Percentiles rank a stretch among this genome's conserved stretches.
Evolutionary conservation across 768 basidiomycete genomes (phyloP).

Genomic region (Tephrocybe rancida): DNA sequence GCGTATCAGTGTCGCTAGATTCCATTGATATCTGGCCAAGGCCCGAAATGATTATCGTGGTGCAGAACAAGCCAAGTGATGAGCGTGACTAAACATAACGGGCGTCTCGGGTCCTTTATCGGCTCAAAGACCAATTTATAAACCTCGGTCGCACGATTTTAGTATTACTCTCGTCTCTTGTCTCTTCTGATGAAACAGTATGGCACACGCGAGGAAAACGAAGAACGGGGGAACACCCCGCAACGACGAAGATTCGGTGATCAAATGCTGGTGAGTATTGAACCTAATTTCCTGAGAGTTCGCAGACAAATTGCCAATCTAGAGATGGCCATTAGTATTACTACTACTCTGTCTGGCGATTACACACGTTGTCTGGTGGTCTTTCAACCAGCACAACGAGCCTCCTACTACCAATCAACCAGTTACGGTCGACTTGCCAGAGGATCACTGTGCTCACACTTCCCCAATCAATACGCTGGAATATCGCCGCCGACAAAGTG

Average conservation of each 20-base stretch:
- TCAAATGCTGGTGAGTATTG: background rate
- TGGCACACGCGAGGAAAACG: background rate
- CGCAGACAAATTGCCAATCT: background rate
- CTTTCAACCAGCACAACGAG: no score
- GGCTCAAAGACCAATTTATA: background rate
- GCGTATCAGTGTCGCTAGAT: slow-evolving; percentile 60
- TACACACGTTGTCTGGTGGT: background rate
- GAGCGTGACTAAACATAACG: no score
- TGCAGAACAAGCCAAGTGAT: no score
- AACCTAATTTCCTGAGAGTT: background rate
- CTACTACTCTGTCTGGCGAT: background rate
- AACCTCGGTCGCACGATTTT: background rate
- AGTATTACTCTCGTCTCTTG: background rate
- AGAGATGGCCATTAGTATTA: background rate
- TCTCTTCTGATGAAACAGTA: background rate
- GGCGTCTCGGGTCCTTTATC: no score
- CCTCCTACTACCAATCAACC: no score
- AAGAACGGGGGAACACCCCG: background rate
- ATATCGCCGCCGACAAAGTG: slow-evolving; percentile 53
- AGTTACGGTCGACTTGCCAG: background rate
- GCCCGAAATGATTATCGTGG: no score
- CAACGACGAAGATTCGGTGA: background rate
- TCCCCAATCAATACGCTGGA: slow-evolving; percentile 50
- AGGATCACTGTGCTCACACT: slow-evolving; percentile 46
- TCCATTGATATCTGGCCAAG: slow-evolving; percentile 6